These are phyloP conservation scores for Hemisphaericaspora subhashii DNA, from an alignment of 1,139 yeast species.

Conservation along the genomic window DNA sequence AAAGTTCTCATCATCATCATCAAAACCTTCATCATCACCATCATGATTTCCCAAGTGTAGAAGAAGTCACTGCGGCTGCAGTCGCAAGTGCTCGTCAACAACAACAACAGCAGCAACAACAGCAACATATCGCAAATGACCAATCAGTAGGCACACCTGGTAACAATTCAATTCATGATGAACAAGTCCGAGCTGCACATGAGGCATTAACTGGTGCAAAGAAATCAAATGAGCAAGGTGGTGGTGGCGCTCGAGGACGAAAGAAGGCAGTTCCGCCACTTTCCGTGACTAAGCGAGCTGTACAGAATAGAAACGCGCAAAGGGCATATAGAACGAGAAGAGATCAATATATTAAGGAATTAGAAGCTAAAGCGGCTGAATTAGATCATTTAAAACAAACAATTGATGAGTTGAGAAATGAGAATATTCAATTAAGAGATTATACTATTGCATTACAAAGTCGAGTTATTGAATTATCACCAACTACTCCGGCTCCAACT, in stretches of 20 bases:
- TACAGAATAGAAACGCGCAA: constrained; percentile 86
- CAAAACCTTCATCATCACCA: too few relatives aligned
- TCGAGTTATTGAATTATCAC: constrained; percentile 52
- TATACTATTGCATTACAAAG: constrained; percentile 71
- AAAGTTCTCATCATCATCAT: too few relatives aligned
- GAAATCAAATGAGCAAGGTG: background rate
- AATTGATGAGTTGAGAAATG: constrained; percentile 63
- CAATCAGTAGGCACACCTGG: constrained; percentile 4
- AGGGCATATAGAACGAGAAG: constrained; percentile 82
- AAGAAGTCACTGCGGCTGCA: constrained; percentile 34
- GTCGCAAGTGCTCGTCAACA: constrained; percentile 25
- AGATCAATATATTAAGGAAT: constrained; percentile 73
- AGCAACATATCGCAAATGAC: too few relatives aligned
- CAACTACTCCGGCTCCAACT: constrained; percentile 5
- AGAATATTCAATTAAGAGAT: constrained; percentile 71
- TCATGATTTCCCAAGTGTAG: constrained; percentile 22
- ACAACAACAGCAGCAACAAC: constrained; percentile 10
- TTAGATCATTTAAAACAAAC: constrained; percentile 58
- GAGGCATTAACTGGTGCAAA: constrained; percentile 1
- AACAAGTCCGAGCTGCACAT: constrained; percentile 8
- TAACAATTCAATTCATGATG: constrained; percentile 6
- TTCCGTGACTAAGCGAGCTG: constrained; percentile 76
- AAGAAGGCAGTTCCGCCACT: constrained; percentile 29
- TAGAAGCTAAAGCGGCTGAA: constrained; percentile 69
- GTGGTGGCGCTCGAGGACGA: background rate